Evolutionary conservation across 345 rosid genomes (phyloP), one percentile per base, ranked within the genome.

Genomic region (Erysimum cheiranthoides): DNA sequence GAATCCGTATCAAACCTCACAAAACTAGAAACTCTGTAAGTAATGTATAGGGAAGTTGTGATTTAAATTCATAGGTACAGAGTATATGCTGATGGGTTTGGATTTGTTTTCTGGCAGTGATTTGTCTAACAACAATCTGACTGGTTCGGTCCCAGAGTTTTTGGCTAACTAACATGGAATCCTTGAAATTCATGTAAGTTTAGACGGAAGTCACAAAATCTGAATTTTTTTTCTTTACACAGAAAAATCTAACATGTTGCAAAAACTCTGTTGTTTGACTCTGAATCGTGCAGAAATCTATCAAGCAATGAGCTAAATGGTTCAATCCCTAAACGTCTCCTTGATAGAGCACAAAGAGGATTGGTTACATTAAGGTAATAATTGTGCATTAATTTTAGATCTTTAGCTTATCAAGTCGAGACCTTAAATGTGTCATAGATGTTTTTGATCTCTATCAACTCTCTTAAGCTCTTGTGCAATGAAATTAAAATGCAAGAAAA

Each of bases 51-150:
- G 12, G 2, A 13, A 32, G 34, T 32, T 32, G 5, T 32, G 34
- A 32, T 5, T 32, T 32, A 6, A 32, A 32, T 32, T 32, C 34
- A 32, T 32, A 32, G 4, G 34, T 32, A 32, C 34, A 42, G 13
- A 2, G 4, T 42, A 11, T 42, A 42, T 11, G 12, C 46, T 12
- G 14, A 42, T 42, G 14, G 14, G 14, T 42, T 42, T 42, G 5
- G 61, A 40, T 38, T 16, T 45, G n/a, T 25, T 42, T 40, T 21
- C 1, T 45, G 6, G 38, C 67, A 81, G 86, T 71, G 86, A 85
- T 71, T 75, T 83, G 61, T 85, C 89, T 2, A 75, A 78, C 76
- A 85, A 83, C 47, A 73, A 35, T 51, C 67, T 85, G 30, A 69
- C 73, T 3, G 89, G 89, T 16, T 6, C 75, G 11, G 70, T 85